A percentile compares a stretch with the other conserved stretches of the same genome.
Conservation (phyloP, 257 asterid species). For the Capsicum rhomboideum region DNA sequence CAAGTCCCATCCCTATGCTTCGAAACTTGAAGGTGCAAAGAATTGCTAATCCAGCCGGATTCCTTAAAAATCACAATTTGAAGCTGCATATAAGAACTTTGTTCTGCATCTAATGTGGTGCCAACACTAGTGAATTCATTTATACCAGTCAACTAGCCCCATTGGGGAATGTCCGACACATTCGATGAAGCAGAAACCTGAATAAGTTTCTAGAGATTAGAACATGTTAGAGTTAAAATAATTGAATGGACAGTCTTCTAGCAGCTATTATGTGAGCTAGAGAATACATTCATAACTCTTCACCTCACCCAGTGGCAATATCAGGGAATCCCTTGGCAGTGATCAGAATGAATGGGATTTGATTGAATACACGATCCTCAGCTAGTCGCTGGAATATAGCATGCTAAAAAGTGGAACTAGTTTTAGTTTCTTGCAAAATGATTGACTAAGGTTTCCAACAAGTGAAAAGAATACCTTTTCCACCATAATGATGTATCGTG, state of each 20-base stretch:
- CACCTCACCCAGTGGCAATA: slow-evolving; percentile 70
- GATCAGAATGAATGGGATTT: slow-evolving; percentile 74
- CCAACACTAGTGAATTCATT: slow-evolving; percentile 2
- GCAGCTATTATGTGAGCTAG: not conserved
- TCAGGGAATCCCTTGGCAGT: slow-evolving; percentile 98
- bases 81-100: not conserved
- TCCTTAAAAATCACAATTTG: slow-evolving; percentile 35
- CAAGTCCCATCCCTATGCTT: slow-evolving; percentile 91
- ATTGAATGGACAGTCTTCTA: not conserved
- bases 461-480: slow-evolving; percentile 58
- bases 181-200: slow-evolving; percentile 77
- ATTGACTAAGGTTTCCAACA: not conserved
- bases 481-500: slow-evolving; percentile 77
- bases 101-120: not conserved
- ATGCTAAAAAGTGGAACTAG: slow-evolving; percentile 42
- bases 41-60: slow-evolving; percentile 95
- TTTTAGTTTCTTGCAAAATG: slow-evolving; percentile 14
- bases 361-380: slow-evolving; percentile 81
- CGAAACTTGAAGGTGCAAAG: slow-evolving; percentile 92
- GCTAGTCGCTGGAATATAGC: slow-evolving; percentile 92
- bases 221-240: not conserved
- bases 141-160: slow-evolving; percentile 91
- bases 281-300: not conserved
- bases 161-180: slow-evolving; percentile 63
- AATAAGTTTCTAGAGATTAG: not conserved